A percentile compares a stretch with the other conserved stretches of the same genome.
These are phyloP conservation scores for Solanum chmielewskii DNA, from an alignment of 257 asterid genomes.

Conservation along the genomic window DNA sequence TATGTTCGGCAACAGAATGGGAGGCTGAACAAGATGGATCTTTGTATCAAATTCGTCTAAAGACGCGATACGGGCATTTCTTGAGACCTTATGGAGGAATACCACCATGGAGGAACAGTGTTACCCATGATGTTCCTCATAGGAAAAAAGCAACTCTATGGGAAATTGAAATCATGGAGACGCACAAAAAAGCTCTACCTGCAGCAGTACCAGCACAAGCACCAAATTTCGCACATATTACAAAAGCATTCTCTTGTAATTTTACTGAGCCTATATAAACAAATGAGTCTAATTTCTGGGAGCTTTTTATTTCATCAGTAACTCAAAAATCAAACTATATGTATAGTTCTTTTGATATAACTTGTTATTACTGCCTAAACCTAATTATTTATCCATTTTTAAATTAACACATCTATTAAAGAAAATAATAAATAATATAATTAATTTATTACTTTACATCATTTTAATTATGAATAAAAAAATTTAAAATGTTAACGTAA, in stretches of 20 bases:
- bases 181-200: background rate
- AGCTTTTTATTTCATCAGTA: background rate
- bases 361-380: no score
- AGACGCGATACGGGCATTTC: background rate
- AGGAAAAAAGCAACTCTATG: background rate
- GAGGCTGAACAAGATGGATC: constrained; percentile 14
- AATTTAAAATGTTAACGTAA: fast-evolving
- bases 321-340: background rate
- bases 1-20: constrained; percentile 68
- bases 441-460: no score
- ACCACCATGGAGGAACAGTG: background rate
- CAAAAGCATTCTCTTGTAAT: background rate
- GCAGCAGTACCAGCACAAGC: background rate
- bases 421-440: no score
- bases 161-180: background rate
- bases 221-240: background rate
- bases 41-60: background rate
- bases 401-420: no score
- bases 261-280: background rate
- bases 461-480: no score
- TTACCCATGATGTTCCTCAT: background rate
- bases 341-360: no score
- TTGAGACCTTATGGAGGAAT: background rate
- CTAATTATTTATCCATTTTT: no score
- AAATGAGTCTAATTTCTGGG: background rate